A percentile compares a stretch with the other conserved stretches of the same genome.
Evolutionary conservation across 1,284 basidiomycete genomes (phyloP).

Genomic region (Cryptococcus sp.): DNA sequence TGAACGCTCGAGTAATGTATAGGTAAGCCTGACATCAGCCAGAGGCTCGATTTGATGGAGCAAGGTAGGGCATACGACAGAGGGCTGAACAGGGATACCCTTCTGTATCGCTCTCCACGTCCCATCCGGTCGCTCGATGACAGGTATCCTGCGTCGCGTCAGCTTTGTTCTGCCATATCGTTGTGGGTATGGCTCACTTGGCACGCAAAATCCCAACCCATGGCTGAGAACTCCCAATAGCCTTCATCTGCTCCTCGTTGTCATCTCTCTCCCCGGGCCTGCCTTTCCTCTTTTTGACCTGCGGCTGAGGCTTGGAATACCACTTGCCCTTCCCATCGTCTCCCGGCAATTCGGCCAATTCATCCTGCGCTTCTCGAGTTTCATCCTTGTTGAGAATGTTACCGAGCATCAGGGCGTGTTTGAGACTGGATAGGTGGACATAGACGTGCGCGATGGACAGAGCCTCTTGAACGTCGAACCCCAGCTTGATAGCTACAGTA

Average conservation of each 20-base stretch:
- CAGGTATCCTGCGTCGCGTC: constrained; percentile 55
- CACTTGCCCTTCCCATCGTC: constrained; percentile 6
- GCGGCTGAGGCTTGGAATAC: neutral
- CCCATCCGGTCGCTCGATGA: constrained; percentile 63
- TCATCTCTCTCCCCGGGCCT: constrained; percentile 1
- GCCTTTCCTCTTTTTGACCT: neutral
- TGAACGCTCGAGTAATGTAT: constrained; percentile 74
- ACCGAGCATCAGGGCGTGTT: constrained; percentile 75
- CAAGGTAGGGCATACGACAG: constrained; percentile 42
- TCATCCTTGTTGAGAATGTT: constrained; percentile 52
- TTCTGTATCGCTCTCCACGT: constrained; percentile 77
- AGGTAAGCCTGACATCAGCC: constrained; percentile 54
- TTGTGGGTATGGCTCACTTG: constrained; percentile 54
- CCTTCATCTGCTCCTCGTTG: constrained; percentile 51
- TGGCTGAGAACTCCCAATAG: constrained; percentile 71
- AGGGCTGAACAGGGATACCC: constrained; percentile 65
- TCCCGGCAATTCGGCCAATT: constrained; percentile 40
- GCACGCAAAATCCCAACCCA: constrained; percentile 86
- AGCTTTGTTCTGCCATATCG: constrained; percentile 9
- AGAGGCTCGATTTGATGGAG: neutral
- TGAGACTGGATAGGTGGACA: constrained; percentile 81
- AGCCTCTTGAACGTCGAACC: constrained; percentile 80
- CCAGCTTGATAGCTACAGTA: constrained; percentile 74
- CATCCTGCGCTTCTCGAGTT: constrained; percentile 44
- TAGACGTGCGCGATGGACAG: constrained; percentile 60